Evolutionary conservation across 1,284 basidiomycete genomes (phyloP).

Genomic region (Tausonia pullulans): DNA sequence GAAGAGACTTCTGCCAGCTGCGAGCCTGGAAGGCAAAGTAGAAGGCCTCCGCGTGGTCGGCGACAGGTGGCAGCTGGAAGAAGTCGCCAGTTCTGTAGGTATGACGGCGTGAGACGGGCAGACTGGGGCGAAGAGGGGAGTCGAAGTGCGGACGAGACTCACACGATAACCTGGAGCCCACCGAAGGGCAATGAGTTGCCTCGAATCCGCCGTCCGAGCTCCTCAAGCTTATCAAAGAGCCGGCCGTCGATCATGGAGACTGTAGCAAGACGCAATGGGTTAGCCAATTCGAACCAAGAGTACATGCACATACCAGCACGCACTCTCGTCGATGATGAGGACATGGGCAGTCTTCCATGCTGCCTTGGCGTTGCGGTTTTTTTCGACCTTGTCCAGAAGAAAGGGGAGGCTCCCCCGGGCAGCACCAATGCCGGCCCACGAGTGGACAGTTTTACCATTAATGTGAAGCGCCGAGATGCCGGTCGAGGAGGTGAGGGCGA

Average conservation of each 20-base stretch:
- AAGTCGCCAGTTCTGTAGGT: conserved; percentile 4
- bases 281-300: neutral
- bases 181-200: neutral
- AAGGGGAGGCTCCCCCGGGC: neutral
- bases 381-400: neutral
- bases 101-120: neutral
- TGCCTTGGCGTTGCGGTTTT: neutral
- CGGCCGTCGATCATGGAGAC: conserved; percentile 6
- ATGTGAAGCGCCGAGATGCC: conserved; percentile 93
- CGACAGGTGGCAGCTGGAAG: conserved; percentile 2
- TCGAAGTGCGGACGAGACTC: neutral
- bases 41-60: neutral
- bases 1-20: neutral
- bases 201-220: neutral
- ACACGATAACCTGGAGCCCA: conserved; percentile 11
- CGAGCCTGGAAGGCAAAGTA: conserved; percentile 2
- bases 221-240: conserved; percentile 4
- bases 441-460: conserved; percentile 87
- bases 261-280: neutral
- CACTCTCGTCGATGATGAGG: conserved; percentile 8
- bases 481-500: conserved; percentile 77
- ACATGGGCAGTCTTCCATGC: conserved; percentile 2
- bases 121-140: neutral
- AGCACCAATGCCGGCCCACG: conserved; percentile 53
- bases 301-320: neutral